A percentile compares a stretch with the other conserved stretches of the same genome.
Conservation (phyloP, 1,139 yeast species). For the Kluyveromyces marxianus region DNA sequence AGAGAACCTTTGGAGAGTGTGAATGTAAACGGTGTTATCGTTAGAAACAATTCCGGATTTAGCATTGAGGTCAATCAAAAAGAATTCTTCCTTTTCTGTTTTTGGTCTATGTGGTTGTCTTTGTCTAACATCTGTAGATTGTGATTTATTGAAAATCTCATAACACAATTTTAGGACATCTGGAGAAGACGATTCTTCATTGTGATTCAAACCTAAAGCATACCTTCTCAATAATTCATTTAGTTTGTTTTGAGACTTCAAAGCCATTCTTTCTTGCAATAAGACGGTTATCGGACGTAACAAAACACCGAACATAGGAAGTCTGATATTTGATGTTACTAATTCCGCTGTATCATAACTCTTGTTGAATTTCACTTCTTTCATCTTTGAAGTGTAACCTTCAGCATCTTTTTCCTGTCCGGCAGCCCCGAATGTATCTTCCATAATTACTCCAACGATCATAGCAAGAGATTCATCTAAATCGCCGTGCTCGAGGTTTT, state of each 20-base stretch:
- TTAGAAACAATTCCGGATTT: constrained; percentile 47
- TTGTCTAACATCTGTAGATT: constrained; percentile 20
- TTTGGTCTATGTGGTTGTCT: background rate
- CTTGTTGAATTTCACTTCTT: constrained; percentile 84
- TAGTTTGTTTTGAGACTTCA: constrained; percentile 64
- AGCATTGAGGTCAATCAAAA: constrained; percentile 59
- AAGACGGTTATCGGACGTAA: constrained; percentile 64
- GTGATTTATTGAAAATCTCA: constrained; percentile 59
- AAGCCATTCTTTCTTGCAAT: constrained; percentile 55
- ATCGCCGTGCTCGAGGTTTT: constrained; percentile 55
- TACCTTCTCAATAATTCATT: constrained; percentile 74
- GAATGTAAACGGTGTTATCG: constrained; percentile 44
- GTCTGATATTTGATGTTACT: constrained; percentile 56
- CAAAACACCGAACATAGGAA: constrained; percentile 51
- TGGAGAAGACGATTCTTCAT: constrained; percentile 46
- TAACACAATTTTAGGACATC: constrained; percentile 65
- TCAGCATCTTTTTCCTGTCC: constrained; percentile 95
- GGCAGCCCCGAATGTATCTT: constrained; percentile 85
- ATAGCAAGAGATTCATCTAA: constrained; percentile 60
- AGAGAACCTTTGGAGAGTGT: constrained; percentile 66
- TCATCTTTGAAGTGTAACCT: constrained; percentile 78
- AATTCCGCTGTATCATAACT: constrained; percentile 85
- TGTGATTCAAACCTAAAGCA: constrained; percentile 69
- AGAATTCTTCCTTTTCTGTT: constrained; percentile 44
- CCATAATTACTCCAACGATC: constrained; percentile 74